Evolutionary conservation across 768 basidiomycete genomes (phyloP).

Genomic region (Daedaleopsis sinensis): DNA sequence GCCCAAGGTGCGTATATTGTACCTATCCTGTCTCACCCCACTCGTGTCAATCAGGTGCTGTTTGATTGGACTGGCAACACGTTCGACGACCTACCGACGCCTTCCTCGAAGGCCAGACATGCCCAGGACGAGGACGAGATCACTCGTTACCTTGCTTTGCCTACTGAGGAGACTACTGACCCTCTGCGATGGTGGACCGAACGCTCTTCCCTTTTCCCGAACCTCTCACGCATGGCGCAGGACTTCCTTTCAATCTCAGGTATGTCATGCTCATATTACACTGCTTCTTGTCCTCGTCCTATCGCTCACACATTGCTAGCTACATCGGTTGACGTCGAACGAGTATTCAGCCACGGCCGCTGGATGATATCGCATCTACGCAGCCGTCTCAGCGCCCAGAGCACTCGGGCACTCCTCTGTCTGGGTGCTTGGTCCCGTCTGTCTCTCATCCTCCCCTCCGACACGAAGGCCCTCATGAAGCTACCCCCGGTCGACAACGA

Average conservation of each 20-base stretch:
- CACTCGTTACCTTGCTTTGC: slow-evolving; percentile 30
- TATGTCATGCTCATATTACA: too few species aligned
- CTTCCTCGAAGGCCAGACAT: slow-evolving; percentile 3
- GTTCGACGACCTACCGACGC: slow-evolving; percentile 32
- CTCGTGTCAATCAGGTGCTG: too few species aligned
- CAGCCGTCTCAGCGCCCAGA: slow-evolving; percentile 30
- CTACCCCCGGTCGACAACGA: slow-evolving; percentile 9
- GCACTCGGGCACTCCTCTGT: slow-evolving; percentile 35
- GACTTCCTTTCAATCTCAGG: slow-evolving; percentile 29
- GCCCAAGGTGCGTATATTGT: too few species aligned
- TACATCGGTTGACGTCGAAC: slow-evolving; percentile 34
- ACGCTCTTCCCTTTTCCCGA: slow-evolving; percentile 26
- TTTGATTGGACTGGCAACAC: too few species aligned
- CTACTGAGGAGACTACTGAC: slow-evolving; percentile 28
- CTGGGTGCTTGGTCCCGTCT: slow-evolving; percentile 33
- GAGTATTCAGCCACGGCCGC: slow-evolving; percentile 30
- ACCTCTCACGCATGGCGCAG: slow-evolving; percentile 36
- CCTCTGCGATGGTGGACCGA: slow-evolving; percentile 37
- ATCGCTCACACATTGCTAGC: too few species aligned
- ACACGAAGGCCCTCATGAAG: slow-evolving; percentile 17
- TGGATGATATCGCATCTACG: slow-evolving; percentile 32
- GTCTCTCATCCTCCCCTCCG: slow-evolving; percentile 27
- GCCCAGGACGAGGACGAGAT: slow-evolving; percentile 29
- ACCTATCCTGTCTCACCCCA: too few species aligned
- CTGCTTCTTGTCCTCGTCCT: too few species aligned